These are phyloP conservation scores for Aphanoascus verrucosus DNA, from an alignment of 2,329 filamentous ascomycete species.

Conservation along the genomic window DNA sequence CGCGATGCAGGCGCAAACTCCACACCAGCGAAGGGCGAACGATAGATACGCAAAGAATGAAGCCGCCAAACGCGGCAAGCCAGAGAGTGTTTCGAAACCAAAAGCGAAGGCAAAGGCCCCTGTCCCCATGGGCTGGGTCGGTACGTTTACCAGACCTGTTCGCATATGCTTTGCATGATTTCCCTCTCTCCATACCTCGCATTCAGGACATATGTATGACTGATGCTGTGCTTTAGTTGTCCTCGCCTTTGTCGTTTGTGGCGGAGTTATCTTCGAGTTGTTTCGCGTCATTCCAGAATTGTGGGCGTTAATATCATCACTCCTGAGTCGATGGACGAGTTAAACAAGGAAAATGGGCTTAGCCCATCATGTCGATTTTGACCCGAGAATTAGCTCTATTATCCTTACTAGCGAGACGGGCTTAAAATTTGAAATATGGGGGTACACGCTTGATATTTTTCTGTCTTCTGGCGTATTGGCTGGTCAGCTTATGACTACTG, in stretches of 20 bases:
- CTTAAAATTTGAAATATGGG: too few relatives aligned
- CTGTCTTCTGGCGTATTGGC: neutral
- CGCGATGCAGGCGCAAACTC: conserved; percentile 48
- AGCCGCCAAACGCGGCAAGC: conserved; percentile 50
- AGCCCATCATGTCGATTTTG: neutral
- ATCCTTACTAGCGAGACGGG: neutral
- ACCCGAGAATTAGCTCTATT: neutral
- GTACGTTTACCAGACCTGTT: conserved; percentile 36
- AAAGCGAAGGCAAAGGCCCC: conserved; percentile 45
- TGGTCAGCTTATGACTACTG: too few relatives aligned
- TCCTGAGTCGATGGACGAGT: conserved; percentile 16
- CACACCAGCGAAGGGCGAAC: conserved; percentile 55
- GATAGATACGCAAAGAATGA: conserved; percentile 50
- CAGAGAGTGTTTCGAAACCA: conserved; percentile 34
- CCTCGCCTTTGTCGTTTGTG: conserved; percentile 53
- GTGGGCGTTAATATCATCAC: conserved; percentile 22
- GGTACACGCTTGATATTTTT: neutral
- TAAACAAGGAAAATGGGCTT: neutral
- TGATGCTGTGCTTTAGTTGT: conserved; percentile 36
- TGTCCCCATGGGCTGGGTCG: conserved; percentile 48
- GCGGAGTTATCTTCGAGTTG: conserved; percentile 50
- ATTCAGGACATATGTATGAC: conserved; percentile 3
- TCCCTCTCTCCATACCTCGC: neutral
- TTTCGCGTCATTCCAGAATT: conserved; percentile 36
- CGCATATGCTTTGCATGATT: neutral